phyloP scores from a whole-genome alignment of 257 asterid genomes.

The Lycium ferocissimum region DNA sequence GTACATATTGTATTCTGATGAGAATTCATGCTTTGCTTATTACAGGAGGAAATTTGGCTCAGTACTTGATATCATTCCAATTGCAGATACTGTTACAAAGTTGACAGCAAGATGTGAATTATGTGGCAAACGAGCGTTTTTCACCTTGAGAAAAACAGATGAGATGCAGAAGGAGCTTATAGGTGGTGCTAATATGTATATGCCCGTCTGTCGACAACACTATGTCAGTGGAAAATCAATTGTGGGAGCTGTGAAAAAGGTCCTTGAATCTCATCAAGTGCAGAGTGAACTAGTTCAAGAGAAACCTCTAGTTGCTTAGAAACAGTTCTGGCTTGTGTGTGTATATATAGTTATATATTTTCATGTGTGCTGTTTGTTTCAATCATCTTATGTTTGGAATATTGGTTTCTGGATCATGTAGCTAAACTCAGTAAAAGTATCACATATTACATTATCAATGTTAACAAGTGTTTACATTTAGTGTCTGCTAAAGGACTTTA shows the following conservation, averaged over 20 bases:
- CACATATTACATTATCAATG: not conserved
- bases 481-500: not conserved
- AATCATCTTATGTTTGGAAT: not conserved
- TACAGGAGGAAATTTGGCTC: conserved; percentile 46
- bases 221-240: conserved; percentile 18
- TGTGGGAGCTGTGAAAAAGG: not conserved
- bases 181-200: conserved; percentile 31
- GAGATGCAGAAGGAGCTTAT: conserved; percentile 35
- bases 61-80: conserved; percentile 31
- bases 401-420: not conserved
- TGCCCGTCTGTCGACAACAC: conserved; percentile 36
- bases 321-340: not conserved
- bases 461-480: not conserved
- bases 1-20: conserved; percentile 11
- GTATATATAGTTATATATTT: not conserved
- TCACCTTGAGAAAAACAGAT: conserved; percentile 29
- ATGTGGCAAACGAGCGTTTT: conserved; percentile 29
- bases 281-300: not conserved
- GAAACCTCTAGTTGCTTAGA: conserved; percentile 2
- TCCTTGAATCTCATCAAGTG: conserved; percentile 14
- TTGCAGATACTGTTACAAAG: conserved; percentile 31
- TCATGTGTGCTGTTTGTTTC: not conserved
- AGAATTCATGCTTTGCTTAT: not conserved
- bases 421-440: not conserved
- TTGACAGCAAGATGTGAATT: conserved; percentile 32